A percentile compares a stretch with the other conserved stretches of the same genome.
phyloP scores from a whole-genome alignment of 2,329 filamentous ascomycete genomes.

The Domatiomyces globalis region DNA sequence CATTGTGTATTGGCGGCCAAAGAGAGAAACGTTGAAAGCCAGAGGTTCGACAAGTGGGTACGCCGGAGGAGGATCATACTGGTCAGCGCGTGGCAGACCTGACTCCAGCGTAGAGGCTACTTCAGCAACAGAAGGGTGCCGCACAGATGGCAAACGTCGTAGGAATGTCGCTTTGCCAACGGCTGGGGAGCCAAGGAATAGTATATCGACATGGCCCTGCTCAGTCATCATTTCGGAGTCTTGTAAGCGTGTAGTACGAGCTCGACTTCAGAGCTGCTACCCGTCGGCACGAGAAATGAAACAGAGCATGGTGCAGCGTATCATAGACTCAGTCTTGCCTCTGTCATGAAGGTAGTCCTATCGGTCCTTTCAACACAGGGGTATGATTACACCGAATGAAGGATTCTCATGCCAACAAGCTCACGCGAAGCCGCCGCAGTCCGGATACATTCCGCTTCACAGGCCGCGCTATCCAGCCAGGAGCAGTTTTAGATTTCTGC shows the following conservation, averaged over 20 bases:
- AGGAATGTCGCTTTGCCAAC: constrained; percentile 51
- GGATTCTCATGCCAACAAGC: no score
- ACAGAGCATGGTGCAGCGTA: neutral
- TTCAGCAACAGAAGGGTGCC: neutral
- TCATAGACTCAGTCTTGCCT: neutral
- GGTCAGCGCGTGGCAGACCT: neutral
- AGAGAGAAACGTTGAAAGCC: constrained; percentile 44
- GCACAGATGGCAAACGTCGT: constrained; percentile 34
- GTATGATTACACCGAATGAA: no score
- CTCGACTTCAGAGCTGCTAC: neutral
- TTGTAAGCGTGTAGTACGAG: neutral
- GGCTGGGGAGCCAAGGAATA: constrained; percentile 44
- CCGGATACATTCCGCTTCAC: no score
- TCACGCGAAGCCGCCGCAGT: no score
- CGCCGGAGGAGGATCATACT: constrained; percentile 2
- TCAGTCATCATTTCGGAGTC: neutral
- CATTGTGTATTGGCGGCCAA: constrained; percentile 36
- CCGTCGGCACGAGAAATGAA: neutral
- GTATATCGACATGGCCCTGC: constrained; percentile 28
- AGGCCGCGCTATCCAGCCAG: neutral
- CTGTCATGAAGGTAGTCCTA: neutral
- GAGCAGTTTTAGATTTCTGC: no score
- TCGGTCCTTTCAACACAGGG: no score
- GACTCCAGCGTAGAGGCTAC: neutral
- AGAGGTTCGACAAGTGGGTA: constrained; percentile 34